These are phyloP conservation scores for Exophiala spinifera DNA, from an alignment of 2,329 filamentous ascomycete genomes.

Conservation along the genomic window DNA sequence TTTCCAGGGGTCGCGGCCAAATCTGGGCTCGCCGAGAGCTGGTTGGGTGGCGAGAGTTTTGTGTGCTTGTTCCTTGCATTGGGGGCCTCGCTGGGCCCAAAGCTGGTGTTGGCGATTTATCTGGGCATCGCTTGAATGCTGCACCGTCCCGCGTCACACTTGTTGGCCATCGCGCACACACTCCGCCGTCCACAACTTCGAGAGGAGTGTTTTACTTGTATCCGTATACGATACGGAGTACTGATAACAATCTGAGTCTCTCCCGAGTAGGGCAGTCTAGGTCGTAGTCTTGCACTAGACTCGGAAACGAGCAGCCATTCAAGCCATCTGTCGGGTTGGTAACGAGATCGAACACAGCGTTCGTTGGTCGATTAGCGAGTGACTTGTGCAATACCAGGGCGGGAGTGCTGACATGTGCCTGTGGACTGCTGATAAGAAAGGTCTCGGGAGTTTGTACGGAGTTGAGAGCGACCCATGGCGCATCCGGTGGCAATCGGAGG, in stretches of 20 bases:
- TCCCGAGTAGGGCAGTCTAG: too few species aligned
- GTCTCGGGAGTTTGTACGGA: not conserved
- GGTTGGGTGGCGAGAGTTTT: slow-evolving; percentile 15
- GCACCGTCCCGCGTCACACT: too few species aligned
- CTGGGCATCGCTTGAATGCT: not conserved
- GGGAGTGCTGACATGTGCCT: not conserved
- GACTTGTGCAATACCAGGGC: not conserved
- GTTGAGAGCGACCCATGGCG: not conserved
- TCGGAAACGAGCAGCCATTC: too few species aligned
- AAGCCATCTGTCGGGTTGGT: too few species aligned
- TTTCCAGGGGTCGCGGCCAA: not conserved
- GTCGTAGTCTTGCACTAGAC: too few species aligned
- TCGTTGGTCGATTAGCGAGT: not conserved
- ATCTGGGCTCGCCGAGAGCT: slow-evolving; percentile 9
- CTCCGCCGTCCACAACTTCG: not conserved
- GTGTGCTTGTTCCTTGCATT: slow-evolving; percentile 19
- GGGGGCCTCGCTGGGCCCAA: slow-evolving; percentile 1
- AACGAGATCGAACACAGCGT: not conserved
- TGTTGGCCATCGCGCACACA: too few species aligned
- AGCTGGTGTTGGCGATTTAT: not conserved
- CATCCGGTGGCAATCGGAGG: not conserved
- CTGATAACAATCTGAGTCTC: too few species aligned
- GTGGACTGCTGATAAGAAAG: not conserved
- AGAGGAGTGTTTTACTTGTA: too few species aligned
- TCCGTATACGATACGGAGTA: too few species aligned